Percentiles rank a stretch among this genome's conserved stretches.
Evolutionary conservation across 441 rosid species (phyloP).

Genomic region (Croton setiger): DNA sequence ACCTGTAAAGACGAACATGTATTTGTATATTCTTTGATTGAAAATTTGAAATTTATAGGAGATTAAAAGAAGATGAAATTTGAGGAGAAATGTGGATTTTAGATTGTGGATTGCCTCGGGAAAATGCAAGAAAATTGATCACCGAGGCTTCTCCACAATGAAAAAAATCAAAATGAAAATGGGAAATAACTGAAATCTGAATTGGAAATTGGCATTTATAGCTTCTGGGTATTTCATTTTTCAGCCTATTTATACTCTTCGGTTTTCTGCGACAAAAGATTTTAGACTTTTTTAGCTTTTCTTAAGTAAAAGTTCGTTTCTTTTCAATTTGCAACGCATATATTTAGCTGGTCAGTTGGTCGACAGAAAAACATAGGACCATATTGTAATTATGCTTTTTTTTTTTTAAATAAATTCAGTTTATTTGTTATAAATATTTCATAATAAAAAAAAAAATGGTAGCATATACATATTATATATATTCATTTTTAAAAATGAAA

Average conservation of each 20-base stretch:
- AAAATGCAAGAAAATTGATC: background rate
- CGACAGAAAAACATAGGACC: background rate
- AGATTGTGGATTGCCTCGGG: conserved; percentile 15
- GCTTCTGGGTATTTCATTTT: background rate
- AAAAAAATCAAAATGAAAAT: background rate
- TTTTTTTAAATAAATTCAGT: too few relatives aligned
- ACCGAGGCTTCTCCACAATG: conserved; percentile 17
- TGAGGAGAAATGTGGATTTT: background rate
- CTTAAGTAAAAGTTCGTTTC: background rate
- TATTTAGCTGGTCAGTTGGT: background rate
- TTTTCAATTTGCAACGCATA: conserved; percentile 1
- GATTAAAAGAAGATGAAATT: background rate
- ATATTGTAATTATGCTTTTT: too few relatives aligned
- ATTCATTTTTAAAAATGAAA: too few relatives aligned
- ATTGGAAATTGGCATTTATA: background rate
- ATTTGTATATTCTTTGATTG: background rate
- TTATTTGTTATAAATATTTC: too few relatives aligned
- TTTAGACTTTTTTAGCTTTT: background rate
- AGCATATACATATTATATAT: too few relatives aligned
- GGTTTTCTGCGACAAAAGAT: background rate
- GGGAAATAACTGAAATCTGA: background rate
- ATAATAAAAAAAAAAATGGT: too few relatives aligned
- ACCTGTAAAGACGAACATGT: background rate
- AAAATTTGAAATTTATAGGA: background rate
- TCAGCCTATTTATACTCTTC: background rate